A percentile compares a stretch with the other conserved stretches of the same genome.
phyloP scores from a whole-genome alignment of 768 basidiomycete genomes.

The Mycena latifolia region DNA sequence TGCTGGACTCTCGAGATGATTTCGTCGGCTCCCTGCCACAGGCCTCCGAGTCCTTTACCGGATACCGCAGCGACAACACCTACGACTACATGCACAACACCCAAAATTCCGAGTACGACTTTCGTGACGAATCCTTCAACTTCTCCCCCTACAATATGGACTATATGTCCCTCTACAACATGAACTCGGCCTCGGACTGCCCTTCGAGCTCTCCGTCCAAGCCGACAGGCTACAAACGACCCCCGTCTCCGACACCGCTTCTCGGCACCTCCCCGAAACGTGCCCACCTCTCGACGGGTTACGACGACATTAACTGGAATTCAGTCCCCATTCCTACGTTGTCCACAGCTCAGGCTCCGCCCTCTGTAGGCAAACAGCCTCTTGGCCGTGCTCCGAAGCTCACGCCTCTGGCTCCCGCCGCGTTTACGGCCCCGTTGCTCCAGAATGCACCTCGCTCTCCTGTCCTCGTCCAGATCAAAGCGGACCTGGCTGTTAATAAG shows the following conservation, averaged over 20 bases:
- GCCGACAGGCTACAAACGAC: slow-evolving; percentile 9
- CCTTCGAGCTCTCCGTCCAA: slow-evolving; percentile 4
- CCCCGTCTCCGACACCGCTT: slow-evolving; percentile 16
- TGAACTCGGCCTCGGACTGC: slow-evolving; percentile 3
- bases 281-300: slow-evolving; percentile 10
- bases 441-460: neutral
- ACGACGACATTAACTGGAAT: slow-evolving; percentile 4
- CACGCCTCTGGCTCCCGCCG: slow-evolving; percentile 1
- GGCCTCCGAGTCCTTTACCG: slow-evolving; percentile 8
- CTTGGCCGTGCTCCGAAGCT: neutral
- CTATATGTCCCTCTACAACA: slow-evolving; percentile 10
- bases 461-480: slow-evolving; percentile 2
- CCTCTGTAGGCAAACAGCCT: slow-evolving; percentile 1
- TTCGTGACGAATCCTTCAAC: neutral
- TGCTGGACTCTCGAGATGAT: neutral
- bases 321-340: slow-evolving; percentile 1
- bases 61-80: neutral
- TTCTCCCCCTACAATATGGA: neutral
- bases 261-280: slow-evolving; percentile 19
- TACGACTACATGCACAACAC: slow-evolving; percentile 1
- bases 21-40: slow-evolving; percentile 4
- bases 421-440: slow-evolving; percentile 2
- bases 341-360: slow-evolving; percentile 5
- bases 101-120: slow-evolving; percentile 5
- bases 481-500: neutral